Evolutionary conservation across 164 flowering plant species (phyloP), one percentile per base, ranked within the genome.

Genomic region (Vitis rotundifolia): DNA sequence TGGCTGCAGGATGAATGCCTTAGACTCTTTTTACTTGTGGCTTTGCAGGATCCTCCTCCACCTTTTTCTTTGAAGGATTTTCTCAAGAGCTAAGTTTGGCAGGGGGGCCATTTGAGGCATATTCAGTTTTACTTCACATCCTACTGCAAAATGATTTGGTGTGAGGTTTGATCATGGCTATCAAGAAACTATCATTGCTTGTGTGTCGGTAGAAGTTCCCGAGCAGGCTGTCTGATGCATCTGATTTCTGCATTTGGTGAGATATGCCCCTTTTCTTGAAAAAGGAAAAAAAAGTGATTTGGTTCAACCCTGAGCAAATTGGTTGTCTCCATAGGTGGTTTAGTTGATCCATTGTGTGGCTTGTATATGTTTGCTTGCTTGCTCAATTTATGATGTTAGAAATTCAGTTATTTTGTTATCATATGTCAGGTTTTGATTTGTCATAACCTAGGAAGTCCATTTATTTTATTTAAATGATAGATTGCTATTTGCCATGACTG

Each of bases 61-160:
- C 83, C 82, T 31, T 92, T 94, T 80, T 89, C 88, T 59, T 74
- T 91, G 77, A 85, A 83, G 80, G 89, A 89, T 69, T 91, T 92
- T 69, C 78, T 92, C 28, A 84, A 86, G 75, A 81, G 91, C 79
- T 91, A 71, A 83, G 70, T 52, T 49, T 18, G 59, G 53, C 10
- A 22, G 53, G 19, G n/a, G 63, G 71, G 7, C 44, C 29, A 4
- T 16, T 37, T 29, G 67, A 56, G 63, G 64, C 63, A 18, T 51
- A 51, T 48, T 58, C 55, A 2, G 14, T 69, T 64, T 57, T 60
- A 63, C 75, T 31, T 29, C 57, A 59, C 22, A 49, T 59, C 66
- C 28, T 70, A 61, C 22, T 58, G 74, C 67, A 62, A 50, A 47
- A 8, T 72, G 9, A 50, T 62, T 37, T 57, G 74, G 67, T 74